phyloP scores from a whole-genome alignment of 306 rosid species.

The Vigna radiata region DNA sequence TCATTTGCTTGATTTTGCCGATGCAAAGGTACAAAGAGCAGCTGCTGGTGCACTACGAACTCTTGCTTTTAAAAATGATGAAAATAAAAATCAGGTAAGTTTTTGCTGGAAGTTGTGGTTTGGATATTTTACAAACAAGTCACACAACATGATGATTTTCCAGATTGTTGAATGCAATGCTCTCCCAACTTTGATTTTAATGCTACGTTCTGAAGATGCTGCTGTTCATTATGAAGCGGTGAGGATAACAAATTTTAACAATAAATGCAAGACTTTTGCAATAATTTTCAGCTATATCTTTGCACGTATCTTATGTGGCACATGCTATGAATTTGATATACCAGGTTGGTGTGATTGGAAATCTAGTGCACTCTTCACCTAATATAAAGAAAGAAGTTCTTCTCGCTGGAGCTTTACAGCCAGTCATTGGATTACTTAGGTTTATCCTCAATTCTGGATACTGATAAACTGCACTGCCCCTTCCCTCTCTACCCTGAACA shows the following conservation, averaged over 20 bases:
- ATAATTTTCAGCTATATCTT: constrained; percentile 26
- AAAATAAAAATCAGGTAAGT: constrained; percentile 92
- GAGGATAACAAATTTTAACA: constrained; percentile 43
- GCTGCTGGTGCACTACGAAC: constrained; percentile 98
- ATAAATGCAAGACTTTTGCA: constrained; percentile 31
- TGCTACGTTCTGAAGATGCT: constrained; percentile 95
- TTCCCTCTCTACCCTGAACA: neutral
- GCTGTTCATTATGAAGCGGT: constrained; percentile 99
- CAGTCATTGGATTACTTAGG: constrained; percentile 97
- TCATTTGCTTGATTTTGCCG: constrained; percentile 85
- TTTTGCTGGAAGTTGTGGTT: constrained; percentile 33
- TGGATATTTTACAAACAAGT: constrained; percentile 30
- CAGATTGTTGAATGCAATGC: constrained; percentile 99
- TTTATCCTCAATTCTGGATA: constrained; percentile 42
- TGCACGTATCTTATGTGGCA: constrained; percentile 34
- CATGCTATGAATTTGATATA: constrained; percentile 49
- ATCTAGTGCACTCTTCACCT: constrained; percentile 96
- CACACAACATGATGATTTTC: constrained; percentile 41
- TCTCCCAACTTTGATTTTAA: constrained; percentile 93
- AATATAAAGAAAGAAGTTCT: constrained; percentile 96
- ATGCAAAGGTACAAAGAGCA: constrained; percentile 96
- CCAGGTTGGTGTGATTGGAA: constrained; percentile 99
- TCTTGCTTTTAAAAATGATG: constrained; percentile 92
- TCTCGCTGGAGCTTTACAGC: constrained; percentile 95
- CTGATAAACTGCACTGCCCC: constrained; percentile 24